Evolutionary conservation across 2,329 filamentous ascomycete species (phyloP).

Genomic region (Hymenoscyphus fraxineus): DNA sequence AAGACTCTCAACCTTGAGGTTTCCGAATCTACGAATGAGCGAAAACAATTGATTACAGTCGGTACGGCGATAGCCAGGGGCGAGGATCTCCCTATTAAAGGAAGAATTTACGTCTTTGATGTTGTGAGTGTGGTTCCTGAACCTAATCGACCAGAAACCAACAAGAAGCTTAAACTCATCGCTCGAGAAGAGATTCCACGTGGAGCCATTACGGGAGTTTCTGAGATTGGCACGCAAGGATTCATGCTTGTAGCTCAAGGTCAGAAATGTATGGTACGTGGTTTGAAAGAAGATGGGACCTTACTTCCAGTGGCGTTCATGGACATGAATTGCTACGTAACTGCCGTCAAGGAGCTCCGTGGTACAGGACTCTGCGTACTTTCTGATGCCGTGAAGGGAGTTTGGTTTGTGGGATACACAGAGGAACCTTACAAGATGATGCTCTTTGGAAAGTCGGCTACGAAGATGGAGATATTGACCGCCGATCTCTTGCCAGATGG

Average conservation of each 20-base stretch:
- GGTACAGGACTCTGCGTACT: slow-evolving; percentile 83
- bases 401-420: slow-evolving; percentile 95
- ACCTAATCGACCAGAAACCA: slow-evolving; percentile 78
- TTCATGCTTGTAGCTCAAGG: slow-evolving; percentile 89
- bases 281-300: slow-evolving; percentile 90
- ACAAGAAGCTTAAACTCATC: slow-evolving; percentile 78
- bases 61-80: slow-evolving; percentile 84
- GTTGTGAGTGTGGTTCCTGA: slow-evolving; percentile 89
- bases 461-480: slow-evolving; percentile 71
- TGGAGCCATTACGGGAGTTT: slow-evolving; percentile 83
- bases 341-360: slow-evolving; percentile 75
- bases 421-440: slow-evolving; percentile 97
- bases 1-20: slow-evolving; percentile 82
- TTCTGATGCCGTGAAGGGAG: slow-evolving; percentile 85
- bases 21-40: slow-evolving; percentile 85
- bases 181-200: slow-evolving; percentile 88
- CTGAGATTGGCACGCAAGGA: slow-evolving; percentile 79
- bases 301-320: slow-evolving; percentile 93
- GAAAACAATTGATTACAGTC: slow-evolving; percentile 75
- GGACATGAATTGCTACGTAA: slow-evolving; percentile 94
- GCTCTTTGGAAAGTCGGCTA: slow-evolving; percentile 81
- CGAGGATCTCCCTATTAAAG: slow-evolving; percentile 83
- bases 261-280: slow-evolving; percentile 95
- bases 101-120: slow-evolving; percentile 85
- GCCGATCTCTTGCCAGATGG: slow-evolving; percentile 88